Evolutionary conservation across 495 filamentous ascomycete genomes (phyloP), one percentile per base, ranked within the genome.

Genomic region (Xylaria telfairii): DNA sequence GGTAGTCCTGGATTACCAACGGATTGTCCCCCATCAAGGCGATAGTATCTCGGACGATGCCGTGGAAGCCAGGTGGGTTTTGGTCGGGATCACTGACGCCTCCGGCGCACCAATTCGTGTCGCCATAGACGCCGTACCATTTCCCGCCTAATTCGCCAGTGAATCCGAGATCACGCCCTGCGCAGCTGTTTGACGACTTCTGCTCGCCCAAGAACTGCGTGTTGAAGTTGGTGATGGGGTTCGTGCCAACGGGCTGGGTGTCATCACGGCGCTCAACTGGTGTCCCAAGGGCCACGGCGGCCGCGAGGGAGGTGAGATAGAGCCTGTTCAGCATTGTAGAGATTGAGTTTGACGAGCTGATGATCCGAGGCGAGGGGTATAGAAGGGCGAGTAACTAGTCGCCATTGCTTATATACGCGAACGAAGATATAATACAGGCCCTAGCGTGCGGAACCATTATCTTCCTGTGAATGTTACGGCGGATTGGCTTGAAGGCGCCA

Each of bases 81-180:
- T 53, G 10, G 49, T 53, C 49, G 24, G 49, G 49, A 28, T 54
- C 51, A 2, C 24, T 17, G 26, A 54, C 51, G 26, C 51, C 51
- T 13, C 2, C 6, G 30, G 51, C 51, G 26, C 51, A 54, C 26
- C 51, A 54, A 17, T 30, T 54, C 0, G 51, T 54, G 51, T 54
- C 51, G 26, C 51, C 51, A 30, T 54, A 54, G 4, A 54, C 51
- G 4, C 51, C 51, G 51, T 54, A 54, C 51, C 0, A 65, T 73
- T 62, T 76, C 74, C 3, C 80, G 75, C 1, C 71, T 1, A 83
- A 47, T n/a, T 74, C 54, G 15, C 80, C 81, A 0, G 81, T 76
- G 73, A 82, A 83, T 28, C 81, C 81, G n/a, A 83, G 75, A 65
- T 82, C 81, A 21, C 81, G 79, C 42, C 76, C 74, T 39, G 73